Evolutionary conservation across 2,329 filamentous ascomycete genomes (phyloP).

Genomic region (Apiospora saccharicola): DNA sequence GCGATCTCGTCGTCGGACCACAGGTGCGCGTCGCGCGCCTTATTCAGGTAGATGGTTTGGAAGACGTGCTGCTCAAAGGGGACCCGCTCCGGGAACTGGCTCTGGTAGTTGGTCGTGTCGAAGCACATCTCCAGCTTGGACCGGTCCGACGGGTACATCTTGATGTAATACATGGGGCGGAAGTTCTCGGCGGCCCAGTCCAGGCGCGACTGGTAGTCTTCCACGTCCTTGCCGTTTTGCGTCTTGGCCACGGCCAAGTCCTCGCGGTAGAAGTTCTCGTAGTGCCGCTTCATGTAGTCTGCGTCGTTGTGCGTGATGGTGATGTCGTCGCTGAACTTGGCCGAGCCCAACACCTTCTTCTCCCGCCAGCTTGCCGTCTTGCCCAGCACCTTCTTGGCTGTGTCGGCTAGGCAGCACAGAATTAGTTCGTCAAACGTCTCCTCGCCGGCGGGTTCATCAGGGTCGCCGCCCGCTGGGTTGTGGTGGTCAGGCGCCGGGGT

Average conservation of each 20-base stretch:
- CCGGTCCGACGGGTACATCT: conserved; percentile 57
- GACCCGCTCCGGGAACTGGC: conserved; percentile 64
- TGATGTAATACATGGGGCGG: conserved; percentile 65
- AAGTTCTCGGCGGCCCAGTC: conserved; percentile 52
- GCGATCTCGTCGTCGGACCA: conserved; percentile 63
- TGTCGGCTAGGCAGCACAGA: conserved; percentile 70
- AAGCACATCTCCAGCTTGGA: conserved; percentile 63
- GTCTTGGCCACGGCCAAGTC: conserved; percentile 48
- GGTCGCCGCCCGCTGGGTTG: conserved; percentile 41
- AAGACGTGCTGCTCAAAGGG: conserved; percentile 48
- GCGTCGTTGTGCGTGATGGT: conserved; percentile 73
- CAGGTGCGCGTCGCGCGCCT: conserved; percentile 58
- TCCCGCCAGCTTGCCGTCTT: conserved; percentile 67
- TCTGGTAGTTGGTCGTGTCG: conserved; percentile 63
- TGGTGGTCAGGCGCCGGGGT: conserved; percentile 43
- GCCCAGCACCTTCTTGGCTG: conserved; percentile 66
- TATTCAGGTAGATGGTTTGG: conserved; percentile 65
- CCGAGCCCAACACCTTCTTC: conserved; percentile 72
- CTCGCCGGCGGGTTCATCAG: conserved; percentile 49
- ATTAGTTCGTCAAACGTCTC: conserved; percentile 73
- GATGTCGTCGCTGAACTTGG: conserved; percentile 74
- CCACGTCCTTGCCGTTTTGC: conserved; percentile 31
- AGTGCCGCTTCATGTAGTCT: conserved; percentile 71
- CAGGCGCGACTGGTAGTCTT: conserved; percentile 48
- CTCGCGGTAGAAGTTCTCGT: conserved; percentile 66